Base-by-base conservation (phyloP, 257 asterid genomes). In the Solanum piurae region DNA sequence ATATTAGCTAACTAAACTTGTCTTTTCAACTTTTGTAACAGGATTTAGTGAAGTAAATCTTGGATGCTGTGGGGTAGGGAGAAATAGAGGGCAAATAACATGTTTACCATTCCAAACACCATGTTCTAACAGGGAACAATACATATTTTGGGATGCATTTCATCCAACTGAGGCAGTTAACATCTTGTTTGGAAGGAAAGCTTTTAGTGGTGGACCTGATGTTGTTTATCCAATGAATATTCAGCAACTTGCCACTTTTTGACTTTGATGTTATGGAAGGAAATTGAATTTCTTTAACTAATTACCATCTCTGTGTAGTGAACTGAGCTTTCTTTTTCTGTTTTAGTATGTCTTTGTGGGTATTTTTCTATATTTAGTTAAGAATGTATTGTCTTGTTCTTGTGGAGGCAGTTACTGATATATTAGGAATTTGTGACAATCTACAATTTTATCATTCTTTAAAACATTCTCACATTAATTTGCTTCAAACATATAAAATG, bases 71-170 rank as follows among this genome's bases (percentile, higher is more conserved):
- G 88, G 90, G 3, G 86, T 88, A 14, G 90, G 90, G 83, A 75
- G 88, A 86, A 88, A 88, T 25, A 31, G 88, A 68, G 90, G 90
- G 83, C 88, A 88, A 29, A 86, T 88, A 86, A 88, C 90, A 40
- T 88, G 90, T 85, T 88, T 88, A 74, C 90, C 90, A 76, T 88
- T 84, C 75, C 88, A 88, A 71, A 62, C 83, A 64, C 90, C 90
- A 85, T 88, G 90, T 85, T 55, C 44, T 33, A 69, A 88, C 83
- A 88, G 90, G 79, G 73, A 62, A 20, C 49, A 49, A 8, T 88
- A 76, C 83, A 76, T 88, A 21, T 88, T 88, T 42, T 88, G 90
- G 90, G 90, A 88, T 88, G 90, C 90, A 76, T 88, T 88, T 85
- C 90, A 88, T 58, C 90, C 90, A 3, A 88, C 90, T 58, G 82